A percentile compares a stretch with the other conserved stretches of the same genome.
Evolutionary conservation across 2,329 filamentous ascomycete genomes (phyloP).

Genomic region (Paecilomyces dactylethromorphus): DNA sequence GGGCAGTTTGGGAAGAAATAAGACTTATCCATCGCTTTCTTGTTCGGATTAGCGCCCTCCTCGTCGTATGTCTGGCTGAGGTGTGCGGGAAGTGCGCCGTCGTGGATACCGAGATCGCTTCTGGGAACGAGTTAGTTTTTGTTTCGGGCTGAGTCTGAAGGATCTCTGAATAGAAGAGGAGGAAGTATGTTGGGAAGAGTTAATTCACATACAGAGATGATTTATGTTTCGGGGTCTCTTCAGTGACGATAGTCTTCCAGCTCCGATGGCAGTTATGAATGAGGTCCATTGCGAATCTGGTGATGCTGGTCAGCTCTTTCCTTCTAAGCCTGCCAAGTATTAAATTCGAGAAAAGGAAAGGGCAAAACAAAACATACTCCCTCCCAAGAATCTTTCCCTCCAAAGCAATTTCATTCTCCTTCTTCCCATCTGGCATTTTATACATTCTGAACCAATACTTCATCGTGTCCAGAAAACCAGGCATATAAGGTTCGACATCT

Average conservation of each 20-base stretch:
- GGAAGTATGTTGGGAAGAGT: neutral
- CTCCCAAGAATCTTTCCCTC: conserved; percentile 46
- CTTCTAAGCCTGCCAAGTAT: neutral
- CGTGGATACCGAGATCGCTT: conserved; percentile 1
- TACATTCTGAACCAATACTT: conserved; percentile 98
- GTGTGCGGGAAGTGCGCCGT: neutral
- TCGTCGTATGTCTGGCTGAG: neutral
- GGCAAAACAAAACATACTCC: neutral
- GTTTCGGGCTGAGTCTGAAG: neutral
- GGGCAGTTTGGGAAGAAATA: conserved; percentile 1
- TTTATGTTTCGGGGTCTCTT: neutral
- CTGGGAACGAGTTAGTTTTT: neutral
- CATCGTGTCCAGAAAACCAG: conserved; percentile 79
- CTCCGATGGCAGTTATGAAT: conserved; percentile 3
- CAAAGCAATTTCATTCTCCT: conserved; percentile 73
- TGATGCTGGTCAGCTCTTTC: neutral
- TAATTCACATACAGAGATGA: neutral
- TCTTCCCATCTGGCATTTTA: conserved; percentile 83
- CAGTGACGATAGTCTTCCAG: conserved; percentile 3
- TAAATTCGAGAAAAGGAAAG: neutral
- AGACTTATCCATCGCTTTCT: neutral
- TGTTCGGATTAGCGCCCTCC: neutral
- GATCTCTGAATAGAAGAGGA: neutral
- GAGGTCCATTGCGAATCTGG: conserved; percentile 3
- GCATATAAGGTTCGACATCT: conserved; percentile 86